Evolutionary conservation across 129 eudicot genomes (phyloP), one percentile per base, ranked within the genome.

Genomic region (Chrysanthemum seticuspe): DNA sequence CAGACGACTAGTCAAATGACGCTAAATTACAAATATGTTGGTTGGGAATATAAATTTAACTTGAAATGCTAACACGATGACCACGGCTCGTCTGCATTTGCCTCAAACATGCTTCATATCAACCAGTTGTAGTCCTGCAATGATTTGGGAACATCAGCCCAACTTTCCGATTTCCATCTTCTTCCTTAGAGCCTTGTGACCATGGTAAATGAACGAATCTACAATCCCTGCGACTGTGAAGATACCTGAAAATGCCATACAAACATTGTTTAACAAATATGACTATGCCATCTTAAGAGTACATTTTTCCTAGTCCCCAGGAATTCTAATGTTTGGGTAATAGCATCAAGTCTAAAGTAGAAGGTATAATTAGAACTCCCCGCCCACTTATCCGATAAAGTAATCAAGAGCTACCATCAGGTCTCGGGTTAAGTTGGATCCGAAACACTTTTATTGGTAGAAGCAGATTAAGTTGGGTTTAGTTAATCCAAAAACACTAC

Each of bases 191-290:
- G 93, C 98, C 84, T 76, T 94, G 25, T 82, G 91, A 48, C 98
- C 96, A 71, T 94, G 98, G 81, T 90, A 94, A 53, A 94, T 47
- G 16, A 86, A 90, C 13, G 98, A 79, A 75, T 94, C 98, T 69
- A 94, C 83, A 34, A 94, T 87, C 45, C 97, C 98, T 2, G 98
- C 94, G 31, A 94, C 93, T 47, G 98, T 88, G 68, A 87, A 94
- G 10, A 83, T 52, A 71, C 98, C 98, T 94, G 84, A 76, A 6
- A 71, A 13, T 6, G 51, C 49, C 10, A 68, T 31, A 68, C 14
- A 47, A 63, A 21, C 25, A 25, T 11, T 6, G 3, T 31, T 77
- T 16, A 18, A 55, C 0, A 67, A 7, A 40, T 40, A 7, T 40
- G 10, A 40, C 10, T 40, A 31, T 31, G 47, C 9, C 47, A 6